phyloP scores from a whole-genome alignment of 306 rosid genomes.

The Cucurbita maxima region DNA sequence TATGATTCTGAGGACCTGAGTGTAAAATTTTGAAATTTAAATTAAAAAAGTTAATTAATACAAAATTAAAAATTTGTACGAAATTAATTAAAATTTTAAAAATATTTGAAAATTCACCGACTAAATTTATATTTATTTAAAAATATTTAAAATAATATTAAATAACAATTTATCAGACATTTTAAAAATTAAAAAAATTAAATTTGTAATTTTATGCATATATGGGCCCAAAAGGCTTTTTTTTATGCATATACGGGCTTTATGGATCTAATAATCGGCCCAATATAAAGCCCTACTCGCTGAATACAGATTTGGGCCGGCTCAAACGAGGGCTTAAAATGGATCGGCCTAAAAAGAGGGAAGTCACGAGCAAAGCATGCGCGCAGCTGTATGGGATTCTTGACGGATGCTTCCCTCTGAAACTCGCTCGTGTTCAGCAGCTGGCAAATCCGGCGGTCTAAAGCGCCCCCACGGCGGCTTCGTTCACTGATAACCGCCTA shows the following conservation, averaged over 20 bases:
- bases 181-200: too few species aligned
- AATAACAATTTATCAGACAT: too few species aligned
- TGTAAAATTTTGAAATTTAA: too few species aligned
- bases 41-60: too few species aligned
- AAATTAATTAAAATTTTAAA: too few species aligned
- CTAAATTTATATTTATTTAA: too few species aligned
- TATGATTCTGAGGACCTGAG: too few species aligned
- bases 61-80: too few species aligned
- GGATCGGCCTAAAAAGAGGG: neutral
- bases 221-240: too few species aligned
- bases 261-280: neutral
- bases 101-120: too few species aligned
- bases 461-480: neutral
- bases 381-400: neutral
- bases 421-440: neutral
- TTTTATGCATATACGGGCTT: neutral
- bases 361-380: constrained; percentile 9
- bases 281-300: neutral
- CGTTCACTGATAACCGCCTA: constrained; percentile 1
- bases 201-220: too few species aligned
- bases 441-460: neutral
- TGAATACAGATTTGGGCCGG: neutral
- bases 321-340: neutral
- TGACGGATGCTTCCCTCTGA: constrained; percentile 4
- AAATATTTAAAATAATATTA: too few species aligned